Evolutionary conservation across 2,329 filamentous ascomycete genomes (phyloP), one percentile per base, ranked within the genome.

Genomic region (Fusarium odoratissimum): DNA sequence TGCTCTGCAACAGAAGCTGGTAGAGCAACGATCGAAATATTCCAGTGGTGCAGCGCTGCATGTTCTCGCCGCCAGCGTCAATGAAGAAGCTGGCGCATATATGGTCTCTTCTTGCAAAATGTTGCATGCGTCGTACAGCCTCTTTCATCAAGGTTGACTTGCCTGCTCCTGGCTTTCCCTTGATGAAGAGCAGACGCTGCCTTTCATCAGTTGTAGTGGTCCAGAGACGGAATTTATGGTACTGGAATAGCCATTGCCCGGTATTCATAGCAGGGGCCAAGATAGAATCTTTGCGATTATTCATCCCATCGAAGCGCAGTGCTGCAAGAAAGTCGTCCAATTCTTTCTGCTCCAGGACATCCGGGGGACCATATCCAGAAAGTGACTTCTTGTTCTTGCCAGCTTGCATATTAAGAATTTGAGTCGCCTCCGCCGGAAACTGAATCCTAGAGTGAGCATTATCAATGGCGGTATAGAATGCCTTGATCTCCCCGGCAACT

Each of bases 61-160:
- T 14, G 7, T 16, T n/a, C 17, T 40, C 19, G 14, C 64, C 59
- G 3, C 48, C 59, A 3, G 64, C 64, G 17, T 51, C 64, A 5
- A 73, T 49, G 12, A 73, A 73, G 55, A 66, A 73, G 12, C 60
- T 62, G 1, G 59, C 67, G 6, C 21, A 54, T 44, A 21, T 45
- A 8, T 8, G 5, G 51, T 4, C 33, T 41, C 42, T 25, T 5
- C n/a, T 14, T 6, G 6, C n/a, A 4, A n/a, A 16, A 3, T 25
- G 23, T 5, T 33, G 21, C 8, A 52, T 51, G 19, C 37, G 46
- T 11, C 51, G 61, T 28, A 64, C 63, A 13, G 56, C 59, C 16
- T 73, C 64, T 10, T 64, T 71, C 58, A 68, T 65, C 31, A 69
- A 28, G 1, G 49, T 57, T 6, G 67, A 73, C 31, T 73, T 71